phyloP scores from a whole-genome alignment of 2,329 filamentous ascomycete genomes.

The Penicillium olsonii region DNA sequence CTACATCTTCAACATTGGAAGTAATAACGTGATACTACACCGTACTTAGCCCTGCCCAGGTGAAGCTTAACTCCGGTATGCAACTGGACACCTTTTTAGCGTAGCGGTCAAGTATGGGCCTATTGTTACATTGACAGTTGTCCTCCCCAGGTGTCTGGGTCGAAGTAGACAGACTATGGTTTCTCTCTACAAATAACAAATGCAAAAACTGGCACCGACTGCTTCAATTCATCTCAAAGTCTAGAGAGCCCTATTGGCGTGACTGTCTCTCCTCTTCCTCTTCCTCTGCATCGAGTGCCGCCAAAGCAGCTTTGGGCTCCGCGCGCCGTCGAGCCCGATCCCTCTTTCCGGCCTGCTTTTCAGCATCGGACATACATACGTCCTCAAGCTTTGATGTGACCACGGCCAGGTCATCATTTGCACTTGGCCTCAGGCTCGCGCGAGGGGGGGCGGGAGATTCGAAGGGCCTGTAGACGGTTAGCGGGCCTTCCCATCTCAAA shows the following conservation, averaged over 20 bases:
- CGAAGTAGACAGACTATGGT: not conserved
- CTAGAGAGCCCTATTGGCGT: not conserved
- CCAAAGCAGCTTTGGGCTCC: not conserved
- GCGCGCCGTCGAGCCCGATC: not conserved
- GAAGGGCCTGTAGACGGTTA: not conserved
- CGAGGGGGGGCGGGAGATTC: not conserved
- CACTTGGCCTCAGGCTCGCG: too few relatives aligned
- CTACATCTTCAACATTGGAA: too few relatives aligned
- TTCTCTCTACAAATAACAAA: not conserved
- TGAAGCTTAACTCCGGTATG: too few relatives aligned
- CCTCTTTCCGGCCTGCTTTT: not conserved
- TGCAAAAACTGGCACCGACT: not conserved
- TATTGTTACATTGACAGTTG: too few relatives aligned
- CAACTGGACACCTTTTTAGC: too few relatives aligned
- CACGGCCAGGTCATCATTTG: not conserved
- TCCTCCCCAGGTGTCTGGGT: too few relatives aligned
- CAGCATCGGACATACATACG: not conserved
- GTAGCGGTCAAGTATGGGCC: too few relatives aligned
- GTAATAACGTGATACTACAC: too few relatives aligned
- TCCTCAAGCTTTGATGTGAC: not conserved
- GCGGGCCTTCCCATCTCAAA: not conserved
- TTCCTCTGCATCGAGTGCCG: not conserved
- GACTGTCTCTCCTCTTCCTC: not conserved
- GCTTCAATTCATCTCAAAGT: not conserved
- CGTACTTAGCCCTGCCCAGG: too few relatives aligned